These are phyloP conservation scores for Sanguinoderma infundibulare DNA, from an alignment of 1,284 basidiomycete species.

Conservation along the genomic window DNA sequence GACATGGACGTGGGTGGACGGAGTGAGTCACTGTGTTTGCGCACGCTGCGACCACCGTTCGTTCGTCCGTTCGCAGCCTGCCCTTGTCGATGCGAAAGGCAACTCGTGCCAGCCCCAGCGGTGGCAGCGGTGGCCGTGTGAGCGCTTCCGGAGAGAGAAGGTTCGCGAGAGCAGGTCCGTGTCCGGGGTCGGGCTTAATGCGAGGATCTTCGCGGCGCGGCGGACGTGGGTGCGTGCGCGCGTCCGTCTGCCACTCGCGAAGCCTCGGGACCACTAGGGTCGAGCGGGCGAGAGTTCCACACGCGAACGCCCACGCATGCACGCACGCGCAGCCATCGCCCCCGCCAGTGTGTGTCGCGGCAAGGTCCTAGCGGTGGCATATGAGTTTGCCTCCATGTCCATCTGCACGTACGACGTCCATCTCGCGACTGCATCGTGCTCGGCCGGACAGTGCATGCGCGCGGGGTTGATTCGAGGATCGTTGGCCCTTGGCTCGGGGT, in stretches of 20 bases:
- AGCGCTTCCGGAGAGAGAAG: not conserved
- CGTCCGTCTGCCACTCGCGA: not conserved
- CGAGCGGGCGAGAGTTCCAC: not conserved
- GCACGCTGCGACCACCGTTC: no score
- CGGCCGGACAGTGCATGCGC: not conserved
- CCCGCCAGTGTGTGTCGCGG: no score
- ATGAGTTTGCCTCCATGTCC: not conserved
- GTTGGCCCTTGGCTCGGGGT: not conserved
- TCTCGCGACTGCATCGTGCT: not conserved
- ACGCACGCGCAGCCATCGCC: no score
- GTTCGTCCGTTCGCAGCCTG: not conserved
- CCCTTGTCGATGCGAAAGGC: not conserved
- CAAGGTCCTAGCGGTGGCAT: not conserved
- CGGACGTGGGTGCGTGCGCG: not conserved
- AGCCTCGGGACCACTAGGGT: not conserved
- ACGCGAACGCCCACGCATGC: not conserved
- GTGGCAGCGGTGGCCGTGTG: not conserved
- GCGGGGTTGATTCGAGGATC: not conserved
- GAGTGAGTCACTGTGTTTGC: not conserved
- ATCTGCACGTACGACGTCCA: not conserved
- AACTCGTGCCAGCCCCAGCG: not conserved
- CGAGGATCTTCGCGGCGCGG: constrained; percentile 1
- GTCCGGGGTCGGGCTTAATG: not conserved
- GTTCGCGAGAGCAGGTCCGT: not conserved
- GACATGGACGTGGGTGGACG: not conserved